These are phyloP conservation scores for Diaporthe humulicola DNA, from an alignment of 2,329 filamentous ascomycete genomes.

Conservation along the genomic window DNA sequence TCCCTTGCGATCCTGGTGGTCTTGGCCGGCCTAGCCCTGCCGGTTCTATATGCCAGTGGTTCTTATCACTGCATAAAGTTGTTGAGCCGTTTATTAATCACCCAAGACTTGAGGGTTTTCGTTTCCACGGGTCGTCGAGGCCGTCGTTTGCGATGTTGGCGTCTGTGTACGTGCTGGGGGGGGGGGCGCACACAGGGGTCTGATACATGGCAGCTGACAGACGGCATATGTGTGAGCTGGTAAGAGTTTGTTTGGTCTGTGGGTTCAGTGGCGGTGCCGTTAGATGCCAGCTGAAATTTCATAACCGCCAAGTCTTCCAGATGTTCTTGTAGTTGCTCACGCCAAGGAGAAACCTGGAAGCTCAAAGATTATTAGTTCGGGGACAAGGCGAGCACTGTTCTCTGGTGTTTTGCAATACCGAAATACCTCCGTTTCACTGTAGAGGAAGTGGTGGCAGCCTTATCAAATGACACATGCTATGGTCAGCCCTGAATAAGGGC, in stretches of 20 bases:
- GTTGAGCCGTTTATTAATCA: not conserved
- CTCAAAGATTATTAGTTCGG: not conserved
- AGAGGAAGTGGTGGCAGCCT: not conserved
- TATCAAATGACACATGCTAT: too few relatives aligned
- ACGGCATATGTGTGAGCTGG: not conserved
- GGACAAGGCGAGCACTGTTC: not conserved
- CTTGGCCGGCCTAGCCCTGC: not conserved
- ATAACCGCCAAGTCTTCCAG: not conserved
- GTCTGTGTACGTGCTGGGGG: not conserved
- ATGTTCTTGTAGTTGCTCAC: not conserved
- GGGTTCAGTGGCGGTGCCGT: not conserved
- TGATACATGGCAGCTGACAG: not conserved
- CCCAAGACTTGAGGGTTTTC: not conserved
- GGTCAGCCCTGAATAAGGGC: too few relatives aligned
- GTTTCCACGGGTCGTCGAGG: not conserved
- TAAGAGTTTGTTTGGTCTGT: not conserved
- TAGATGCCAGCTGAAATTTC: not conserved
- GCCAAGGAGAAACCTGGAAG: too few relatives aligned
- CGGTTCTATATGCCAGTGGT: not conserved
- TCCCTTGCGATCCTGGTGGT: not conserved
- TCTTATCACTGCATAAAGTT: constrained; percentile 1
- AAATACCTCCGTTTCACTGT: too few relatives aligned
- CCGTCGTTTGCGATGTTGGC: not conserved
- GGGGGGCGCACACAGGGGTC: not conserved
- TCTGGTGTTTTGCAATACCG: not conserved